These are phyloP conservation scores for Cymbopogon flexuosus DNA, from an alignment of 202 grass and related monocot species.

Conservation along the genomic window DNA sequence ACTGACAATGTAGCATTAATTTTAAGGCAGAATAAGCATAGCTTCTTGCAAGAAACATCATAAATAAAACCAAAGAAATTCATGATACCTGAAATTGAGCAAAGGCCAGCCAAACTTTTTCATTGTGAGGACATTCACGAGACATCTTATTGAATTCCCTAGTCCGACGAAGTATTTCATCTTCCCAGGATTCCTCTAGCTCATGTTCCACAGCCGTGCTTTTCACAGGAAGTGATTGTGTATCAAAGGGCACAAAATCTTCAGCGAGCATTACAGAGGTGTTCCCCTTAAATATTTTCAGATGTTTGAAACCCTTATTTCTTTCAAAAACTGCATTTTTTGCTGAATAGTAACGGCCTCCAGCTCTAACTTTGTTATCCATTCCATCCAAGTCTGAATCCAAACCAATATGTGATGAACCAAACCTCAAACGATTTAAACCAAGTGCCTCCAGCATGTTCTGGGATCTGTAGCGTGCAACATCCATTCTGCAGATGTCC, in stretches of 20 bases:
- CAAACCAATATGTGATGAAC: slow-evolving; percentile 42
- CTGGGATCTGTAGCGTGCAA: slow-evolving; percentile 80
- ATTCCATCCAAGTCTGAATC: slow-evolving; percentile 77
- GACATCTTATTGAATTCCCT: slow-evolving; percentile 89
- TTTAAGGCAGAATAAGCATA: neutral
- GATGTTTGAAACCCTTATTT: slow-evolving; percentile 73
- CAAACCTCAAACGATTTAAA: slow-evolving; percentile 39
- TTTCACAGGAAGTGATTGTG: slow-evolving; percentile 39
- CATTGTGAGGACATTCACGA: slow-evolving; percentile 74
- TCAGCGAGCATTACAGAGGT: slow-evolving; percentile 42
- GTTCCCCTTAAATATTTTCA: slow-evolving; percentile 58
- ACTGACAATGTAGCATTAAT: neutral
- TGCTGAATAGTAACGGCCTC: slow-evolving; percentile 65
- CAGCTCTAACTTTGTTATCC: slow-evolving; percentile 62
- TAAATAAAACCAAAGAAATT: neutral
- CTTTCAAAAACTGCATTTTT: slow-evolving; percentile 65
- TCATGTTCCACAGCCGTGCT: slow-evolving; percentile 37
- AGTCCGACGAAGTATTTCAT: slow-evolving; percentile 82
- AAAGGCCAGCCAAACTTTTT: slow-evolving; percentile 83
- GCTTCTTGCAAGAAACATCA: slow-evolving; percentile 8
- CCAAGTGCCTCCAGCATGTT: slow-evolving; percentile 34
- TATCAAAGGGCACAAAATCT: slow-evolving; percentile 65
- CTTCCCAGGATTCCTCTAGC: slow-evolving; percentile 91
- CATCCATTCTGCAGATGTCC: slow-evolving; percentile 70
- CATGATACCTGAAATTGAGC: slow-evolving; percentile 86